Base-by-base conservation (phyloP, 495 filamentous ascomycete species). In the Cercophora samala region DNA sequence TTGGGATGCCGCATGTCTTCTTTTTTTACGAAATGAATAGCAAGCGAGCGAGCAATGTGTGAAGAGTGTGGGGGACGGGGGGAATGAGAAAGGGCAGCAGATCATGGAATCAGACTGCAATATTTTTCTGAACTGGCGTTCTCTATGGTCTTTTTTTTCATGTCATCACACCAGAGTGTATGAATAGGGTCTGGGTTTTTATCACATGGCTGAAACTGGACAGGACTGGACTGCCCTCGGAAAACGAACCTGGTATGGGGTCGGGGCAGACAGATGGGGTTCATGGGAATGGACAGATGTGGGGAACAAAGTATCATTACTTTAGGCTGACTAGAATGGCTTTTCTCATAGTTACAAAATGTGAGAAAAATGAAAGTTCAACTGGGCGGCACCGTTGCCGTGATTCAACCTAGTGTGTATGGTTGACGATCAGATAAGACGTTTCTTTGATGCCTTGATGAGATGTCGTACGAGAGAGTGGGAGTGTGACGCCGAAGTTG, bases 91-190 rank as follows among this genome's bases (percentile, higher is more conserved):
- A 46, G 26, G 8, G 37, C 37, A 46, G 37, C 37, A 46, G 37
- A 46, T 46, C 37, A 46, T 13, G 15, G 37, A 46, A 46, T 46
- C 37, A 46, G 37, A 46, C 37, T 46, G 37, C 37, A 46, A 46
- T 46, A 46, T 46, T 46, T 46, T 46, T 46, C n/a, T 46, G 8
- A 13, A 5, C 3, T 17, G 2, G 37, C 2, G 37, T 46, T 46
- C 13, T 46, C 8, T 46, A 46, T 46, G 37, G 37, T 0, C 13
- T 5, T 0, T 5, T 29, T 29, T 29, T 29, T 46, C 13, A 46
- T 46, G 37, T 46, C 6, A 5, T 32, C 1, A 46, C 21, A 29
- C 52, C 62, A 68, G 46, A 60, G 24, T 68, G 66, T 68, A 68
- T 37, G 61, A 64, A 53, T 64, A 68, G 26, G 66, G 54, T 53